A percentile compares a stretch with the other conserved stretches of the same genome.
phyloP scores from a whole-genome alignment of 2,329 filamentous ascomycete species.

The Elsinoe fawcettii region DNA sequence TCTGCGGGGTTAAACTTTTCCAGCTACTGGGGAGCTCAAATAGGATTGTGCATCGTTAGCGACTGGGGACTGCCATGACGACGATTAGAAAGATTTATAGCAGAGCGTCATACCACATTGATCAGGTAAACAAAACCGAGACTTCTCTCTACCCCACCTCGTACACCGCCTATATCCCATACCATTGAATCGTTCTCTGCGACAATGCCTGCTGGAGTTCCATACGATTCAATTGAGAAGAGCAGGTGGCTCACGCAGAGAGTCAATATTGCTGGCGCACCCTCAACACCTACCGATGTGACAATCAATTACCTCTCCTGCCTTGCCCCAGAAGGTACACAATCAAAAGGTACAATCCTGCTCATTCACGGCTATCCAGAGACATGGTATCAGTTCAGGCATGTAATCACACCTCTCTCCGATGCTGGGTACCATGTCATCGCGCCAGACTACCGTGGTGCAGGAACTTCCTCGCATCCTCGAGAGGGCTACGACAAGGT shows the following conservation, averaged over 20 bases:
- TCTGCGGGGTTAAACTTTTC: conserved; percentile 1
- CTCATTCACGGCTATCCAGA: conserved; percentile 44
- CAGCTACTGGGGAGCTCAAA: neutral
- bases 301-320: conserved; percentile 6
- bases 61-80: neutral
- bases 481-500: conserved; percentile 35
- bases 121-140: neutral
- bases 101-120: neutral
- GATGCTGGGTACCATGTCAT: conserved; percentile 34
- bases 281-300: conserved; percentile 5
- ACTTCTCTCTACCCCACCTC: neutral
- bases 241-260: conserved; percentile 6
- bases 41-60: neutral
- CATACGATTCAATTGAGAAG: conserved; percentile 8
- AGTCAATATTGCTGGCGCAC: neutral
- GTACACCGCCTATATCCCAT: neutral
- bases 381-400: conserved; percentile 40
- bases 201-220: neutral
- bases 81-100: neutral
- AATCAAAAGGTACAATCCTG: conserved; percentile 32
- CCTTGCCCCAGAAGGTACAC: neutral
- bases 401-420: conserved; percentile 32
- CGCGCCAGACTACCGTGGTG: conserved; percentile 35
- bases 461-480: conserved; percentile 32
- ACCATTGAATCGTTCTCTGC: too few species aligned